These are phyloP conservation scores for Pezicula rhizophila DNA, from an alignment of 2,329 filamentous ascomycete genomes.

Conservation along the genomic window DNA sequence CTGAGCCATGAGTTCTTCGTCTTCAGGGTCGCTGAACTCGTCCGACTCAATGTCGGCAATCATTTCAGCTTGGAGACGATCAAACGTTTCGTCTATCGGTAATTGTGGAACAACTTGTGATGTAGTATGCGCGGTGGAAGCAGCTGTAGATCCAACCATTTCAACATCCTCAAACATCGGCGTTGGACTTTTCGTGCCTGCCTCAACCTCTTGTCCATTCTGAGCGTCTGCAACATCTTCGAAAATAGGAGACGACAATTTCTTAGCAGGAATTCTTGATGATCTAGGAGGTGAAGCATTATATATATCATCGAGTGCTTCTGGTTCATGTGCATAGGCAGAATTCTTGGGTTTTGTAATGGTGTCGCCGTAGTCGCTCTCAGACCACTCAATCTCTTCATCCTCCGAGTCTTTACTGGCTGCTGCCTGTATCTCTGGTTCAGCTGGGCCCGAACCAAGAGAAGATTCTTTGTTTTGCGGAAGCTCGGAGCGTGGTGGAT, in stretches of 20 bases:
- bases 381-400: conserved; percentile 45
- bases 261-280: conserved; percentile 2
- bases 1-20: conserved; percentile 80
- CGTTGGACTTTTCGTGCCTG: conserved; percentile 9
- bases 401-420: conserved; percentile 9
- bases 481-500: conserved; percentile 19
- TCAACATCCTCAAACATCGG: conserved; percentile 20
- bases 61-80: conserved; percentile 13
- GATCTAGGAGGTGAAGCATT: conserved; percentile 12
- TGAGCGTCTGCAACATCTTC: conserved; percentile 38
- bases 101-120: background rate
- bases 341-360: conserved; percentile 10
- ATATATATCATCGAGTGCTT: conserved; percentile 11
- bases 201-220: background rate
- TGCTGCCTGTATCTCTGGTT: background rate
- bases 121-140: background rate
- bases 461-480: conserved; percentile 18
- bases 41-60: conserved; percentile 39
- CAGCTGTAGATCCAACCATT: conserved; percentile 8
- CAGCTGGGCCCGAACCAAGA: background rate
- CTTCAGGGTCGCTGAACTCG: conserved; percentile 79
- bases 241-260: conserved; percentile 40
- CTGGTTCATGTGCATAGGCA: background rate
- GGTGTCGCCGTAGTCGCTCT: conserved; percentile 38
- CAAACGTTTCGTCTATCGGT: conserved; percentile 13